A percentile compares a stretch with the other conserved stretches of the same genome.
Conservation (phyloP, 73 alveolate species). For the Effrenium voratum region DNA sequence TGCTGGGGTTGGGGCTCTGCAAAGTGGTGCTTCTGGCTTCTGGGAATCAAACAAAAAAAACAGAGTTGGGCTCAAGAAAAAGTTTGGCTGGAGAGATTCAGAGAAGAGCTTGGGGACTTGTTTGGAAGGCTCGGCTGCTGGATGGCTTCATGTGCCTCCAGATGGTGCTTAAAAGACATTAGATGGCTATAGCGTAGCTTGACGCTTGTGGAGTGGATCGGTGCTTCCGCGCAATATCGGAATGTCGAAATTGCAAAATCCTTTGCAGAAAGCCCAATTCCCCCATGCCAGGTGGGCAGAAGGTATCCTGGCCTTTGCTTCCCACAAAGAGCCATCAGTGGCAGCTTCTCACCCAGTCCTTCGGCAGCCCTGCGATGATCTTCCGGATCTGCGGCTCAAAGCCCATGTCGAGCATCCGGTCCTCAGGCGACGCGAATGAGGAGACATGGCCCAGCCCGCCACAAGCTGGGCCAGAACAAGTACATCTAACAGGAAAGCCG, state of each 20-base stretch:
- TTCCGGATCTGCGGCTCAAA: conserved; percentile 85
- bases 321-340: neutral
- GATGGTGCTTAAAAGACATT: neutral
- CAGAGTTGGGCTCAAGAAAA: too few species aligned
- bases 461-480: too few species aligned
- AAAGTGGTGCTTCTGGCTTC: neutral
- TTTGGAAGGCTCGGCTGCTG: neutral
- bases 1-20: neutral
- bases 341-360: neutral
- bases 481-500: too few species aligned
- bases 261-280: too few species aligned
- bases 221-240: too few species aligned
- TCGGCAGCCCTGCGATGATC: conserved; percentile 49
- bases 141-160: neutral
- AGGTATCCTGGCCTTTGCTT: too few species aligned
- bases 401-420: conserved; percentile 93
- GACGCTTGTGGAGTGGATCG: too few species aligned
- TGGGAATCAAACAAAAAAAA: neutral
- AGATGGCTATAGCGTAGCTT: too few species aligned
- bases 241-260: too few species aligned
- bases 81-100: neutral
- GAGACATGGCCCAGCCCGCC: too few species aligned
- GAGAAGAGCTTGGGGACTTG: neutral
- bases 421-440: too few species aligned
- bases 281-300: too few species aligned